Evolutionary conservation across 345 rosid genomes (phyloP), one percentile per base, ranked within the genome.

Genomic region (Kernera saxatilis): DNA sequence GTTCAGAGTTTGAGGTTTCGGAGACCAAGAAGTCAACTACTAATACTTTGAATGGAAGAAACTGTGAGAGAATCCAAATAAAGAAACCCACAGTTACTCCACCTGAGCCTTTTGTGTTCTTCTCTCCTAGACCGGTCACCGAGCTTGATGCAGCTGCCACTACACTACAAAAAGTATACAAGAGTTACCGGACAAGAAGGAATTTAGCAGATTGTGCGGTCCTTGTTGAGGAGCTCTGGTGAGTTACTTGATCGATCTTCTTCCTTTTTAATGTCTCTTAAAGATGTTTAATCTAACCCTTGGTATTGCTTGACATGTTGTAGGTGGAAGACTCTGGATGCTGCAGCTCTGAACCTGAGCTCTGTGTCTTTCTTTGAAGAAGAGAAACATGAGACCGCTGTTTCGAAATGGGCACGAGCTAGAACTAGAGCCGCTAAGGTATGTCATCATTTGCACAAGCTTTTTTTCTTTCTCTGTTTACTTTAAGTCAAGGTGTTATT

Each of bases 171-270:
- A 94, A 94, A 57, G 88, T 89, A 6, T 94, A 91, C 41, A 94
- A 88, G 84, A 89, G 99, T 67, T 91, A 91, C 80, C 59, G 97
- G 74, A 93, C 97, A 0, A 77, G 99, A 71, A 83, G 97, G 69
- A 91, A 86, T 63, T 82, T 89, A 48, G 92, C 95, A 21, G 95
- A 89, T 77, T 85, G 92, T 75, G 92, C 92, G 0, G 84, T 85
- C 48, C 71, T 89, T 18, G 81, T 78, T 57, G 92, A 89, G 60
- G 86, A 89, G 81, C 89, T 86, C 43, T 86, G 91, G 93, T 88
- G 55, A 29, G 85, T 74, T 62, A 69, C 71, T 61, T 63, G 15
- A 67, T 69, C 7, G 12, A 50, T 59, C 26, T n/a, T 66, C 13
- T 36, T 55, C 14, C 14, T 46, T 48, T 37, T 0, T 10, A 4